Conservation (phyloP, 305 asterid genomes). For the Ilex paraguariensis region DNA sequence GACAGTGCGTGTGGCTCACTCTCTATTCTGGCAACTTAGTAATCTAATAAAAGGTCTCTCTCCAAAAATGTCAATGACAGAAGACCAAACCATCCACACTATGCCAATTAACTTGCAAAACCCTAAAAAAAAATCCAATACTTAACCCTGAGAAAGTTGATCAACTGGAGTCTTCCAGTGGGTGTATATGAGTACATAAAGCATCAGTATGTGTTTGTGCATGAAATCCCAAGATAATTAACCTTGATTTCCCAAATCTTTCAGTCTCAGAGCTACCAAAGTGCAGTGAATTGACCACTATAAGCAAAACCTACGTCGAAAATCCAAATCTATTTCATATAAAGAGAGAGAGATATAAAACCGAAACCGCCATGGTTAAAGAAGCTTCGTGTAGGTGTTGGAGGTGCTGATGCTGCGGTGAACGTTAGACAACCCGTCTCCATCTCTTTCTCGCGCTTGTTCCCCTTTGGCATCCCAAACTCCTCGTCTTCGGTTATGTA, state of each 20-base stretch:
- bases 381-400: constrained; percentile 31
- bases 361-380: constrained; percentile 23
- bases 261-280: neutral
- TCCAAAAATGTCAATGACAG: too few relatives aligned
- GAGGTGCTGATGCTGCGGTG: constrained; percentile 49
- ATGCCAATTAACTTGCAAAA: neutral
- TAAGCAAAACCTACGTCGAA: constrained; percentile 10
- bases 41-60: too few relatives aligned
- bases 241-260: neutral
- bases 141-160: too few relatives aligned
- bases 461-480: constrained; percentile 2
- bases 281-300: neutral
- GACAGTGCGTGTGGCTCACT: too few relatives aligned
- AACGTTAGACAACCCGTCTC: constrained; percentile 51
- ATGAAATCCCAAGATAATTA: constrained; percentile 4
- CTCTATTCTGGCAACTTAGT: too few relatives aligned
- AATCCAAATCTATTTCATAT: constrained; percentile 1
- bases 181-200: too few relatives aligned
- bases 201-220: neutral
- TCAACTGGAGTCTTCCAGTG: too few relatives aligned
- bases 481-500: too few relatives aligned
- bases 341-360: neutral
- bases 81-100: too few relatives aligned
- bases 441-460: constrained; percentile 24
- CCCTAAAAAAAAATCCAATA: neutral